These are phyloP conservation scores for Pichia sp. DNA, from an alignment of 1,139 yeast species.

Conservation along the genomic window DNA sequence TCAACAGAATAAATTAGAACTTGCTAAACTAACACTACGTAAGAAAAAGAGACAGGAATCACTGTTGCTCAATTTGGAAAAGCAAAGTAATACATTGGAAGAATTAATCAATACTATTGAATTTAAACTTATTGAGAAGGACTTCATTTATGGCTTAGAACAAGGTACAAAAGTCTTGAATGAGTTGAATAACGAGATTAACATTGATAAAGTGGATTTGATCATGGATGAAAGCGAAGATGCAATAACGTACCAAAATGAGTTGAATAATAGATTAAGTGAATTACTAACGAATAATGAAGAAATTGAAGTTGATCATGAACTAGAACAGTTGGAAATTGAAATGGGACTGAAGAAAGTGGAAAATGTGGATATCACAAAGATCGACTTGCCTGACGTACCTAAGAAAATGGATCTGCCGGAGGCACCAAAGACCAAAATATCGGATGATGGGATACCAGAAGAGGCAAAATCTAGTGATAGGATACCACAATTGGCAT, in stretches of 20 bases:
- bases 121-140: constrained; percentile 81
- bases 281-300: constrained; percentile 44
- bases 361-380: not conserved
- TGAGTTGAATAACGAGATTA: constrained; percentile 71
- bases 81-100: constrained; percentile 74
- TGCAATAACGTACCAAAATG: constrained; percentile 69
- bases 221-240: constrained; percentile 82
- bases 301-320: constrained; percentile 63
- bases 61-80: constrained; percentile 59
- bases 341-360: constrained; percentile 30
- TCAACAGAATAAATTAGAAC: constrained; percentile 43
- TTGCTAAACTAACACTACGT: constrained; percentile 66
- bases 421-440: too few relatives aligned
- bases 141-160: constrained; percentile 69
- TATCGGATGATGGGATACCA: constrained; percentile 20
- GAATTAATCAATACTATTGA: constrained; percentile 69
- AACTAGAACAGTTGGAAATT: constrained; percentile 44
- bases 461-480: constrained; percentile 16
- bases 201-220: constrained; percentile 69
- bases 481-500: constrained; percentile 5
- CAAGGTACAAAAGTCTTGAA: constrained; percentile 74
- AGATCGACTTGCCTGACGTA: constrained; percentile 17
- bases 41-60: constrained; percentile 78
- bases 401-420: constrained; percentile 30
- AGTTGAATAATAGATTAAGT: constrained; percentile 41